phyloP scores from a whole-genome alignment of 305 asterid genomes.

The Fraxinus platypoda region DNA sequence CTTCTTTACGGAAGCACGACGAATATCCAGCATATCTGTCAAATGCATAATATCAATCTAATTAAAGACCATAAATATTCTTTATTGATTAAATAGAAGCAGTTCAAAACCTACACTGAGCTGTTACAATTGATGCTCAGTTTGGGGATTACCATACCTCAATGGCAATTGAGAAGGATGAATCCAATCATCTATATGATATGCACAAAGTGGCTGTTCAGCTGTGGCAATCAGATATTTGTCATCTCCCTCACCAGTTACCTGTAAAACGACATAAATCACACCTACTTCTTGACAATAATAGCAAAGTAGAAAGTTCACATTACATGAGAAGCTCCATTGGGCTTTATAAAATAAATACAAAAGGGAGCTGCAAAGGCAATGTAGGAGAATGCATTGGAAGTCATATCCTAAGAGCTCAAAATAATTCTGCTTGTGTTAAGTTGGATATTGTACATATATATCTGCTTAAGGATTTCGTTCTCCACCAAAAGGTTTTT shows the following conservation, averaged over 20 bases:
- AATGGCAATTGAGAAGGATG: constrained; percentile 81
- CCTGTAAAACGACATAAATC: constrained; percentile 44
- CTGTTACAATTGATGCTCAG: neutral
- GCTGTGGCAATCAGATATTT: constrained; percentile 94
- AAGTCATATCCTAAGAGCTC: neutral
- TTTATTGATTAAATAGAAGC: neutral
- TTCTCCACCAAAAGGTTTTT: neutral
- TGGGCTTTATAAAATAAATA: neutral
- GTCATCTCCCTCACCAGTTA: constrained; percentile 93
- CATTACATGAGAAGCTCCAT: neutral
- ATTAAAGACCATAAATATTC: neutral
- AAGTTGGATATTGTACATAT: neutral
- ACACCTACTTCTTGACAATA: neutral
- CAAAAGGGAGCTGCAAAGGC: neutral
- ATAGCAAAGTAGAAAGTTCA: neutral
- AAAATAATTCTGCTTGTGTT: neutral
- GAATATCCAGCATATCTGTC: constrained; percentile 88
- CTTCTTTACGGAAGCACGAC: constrained; percentile 91
- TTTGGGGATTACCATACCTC: constrained; percentile 44
- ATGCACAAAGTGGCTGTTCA: constrained; percentile 95
- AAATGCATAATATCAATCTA: constrained; percentile 16
- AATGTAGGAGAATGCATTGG: neutral
- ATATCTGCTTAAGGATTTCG: neutral
- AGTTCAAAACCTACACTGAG: constrained; percentile 4
- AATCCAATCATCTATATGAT: constrained; percentile 93